Percentiles rank a stretch among this genome's conserved stretches.
phyloP scores from a whole-genome alignment of 345 rosid genomes.

The Syzygium oleosum region DNA sequence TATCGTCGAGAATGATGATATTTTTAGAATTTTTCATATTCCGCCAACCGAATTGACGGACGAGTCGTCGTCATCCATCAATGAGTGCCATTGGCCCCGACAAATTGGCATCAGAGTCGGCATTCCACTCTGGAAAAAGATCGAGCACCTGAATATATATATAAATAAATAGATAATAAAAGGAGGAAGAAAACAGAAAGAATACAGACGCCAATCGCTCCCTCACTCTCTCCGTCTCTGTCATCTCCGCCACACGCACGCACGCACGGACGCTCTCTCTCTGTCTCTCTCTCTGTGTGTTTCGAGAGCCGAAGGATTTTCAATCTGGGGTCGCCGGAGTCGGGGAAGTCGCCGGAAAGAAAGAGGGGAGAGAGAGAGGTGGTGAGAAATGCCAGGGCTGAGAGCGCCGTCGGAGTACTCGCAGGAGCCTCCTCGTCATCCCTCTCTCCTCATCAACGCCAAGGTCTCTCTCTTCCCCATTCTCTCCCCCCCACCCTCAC shows the following conservation, averaged over 20 bases:
- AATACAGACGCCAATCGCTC: background rate
- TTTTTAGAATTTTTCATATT: no score
- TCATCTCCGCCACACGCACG: background rate
- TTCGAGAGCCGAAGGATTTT: background rate
- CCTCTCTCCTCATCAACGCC: slow-evolving; percentile 60
- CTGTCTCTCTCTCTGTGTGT: background rate
- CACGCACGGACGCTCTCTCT: no score
- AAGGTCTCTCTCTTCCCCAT: slow-evolving; percentile 25
- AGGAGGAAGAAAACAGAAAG: background rate
- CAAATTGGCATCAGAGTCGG: background rate
- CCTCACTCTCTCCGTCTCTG: background rate
- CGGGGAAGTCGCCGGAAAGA: background rate
- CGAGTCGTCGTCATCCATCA: background rate
- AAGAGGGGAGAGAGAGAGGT: background rate
- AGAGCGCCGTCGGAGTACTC: slow-evolving; percentile 68
- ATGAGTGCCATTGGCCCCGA: background rate
- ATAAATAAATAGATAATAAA: no score
- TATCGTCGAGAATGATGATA: no score
- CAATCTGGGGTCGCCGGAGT: background rate
- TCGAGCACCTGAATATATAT: background rate
- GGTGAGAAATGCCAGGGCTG: slow-evolving; percentile 62
- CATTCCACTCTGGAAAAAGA: background rate
- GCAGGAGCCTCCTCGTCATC: slow-evolving; percentile 75
- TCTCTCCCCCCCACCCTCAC: background rate
- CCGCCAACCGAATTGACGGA: no score